phyloP scores from a whole-genome alignment of 129 eudicot species.

The Deinandra increscens region DNA sequence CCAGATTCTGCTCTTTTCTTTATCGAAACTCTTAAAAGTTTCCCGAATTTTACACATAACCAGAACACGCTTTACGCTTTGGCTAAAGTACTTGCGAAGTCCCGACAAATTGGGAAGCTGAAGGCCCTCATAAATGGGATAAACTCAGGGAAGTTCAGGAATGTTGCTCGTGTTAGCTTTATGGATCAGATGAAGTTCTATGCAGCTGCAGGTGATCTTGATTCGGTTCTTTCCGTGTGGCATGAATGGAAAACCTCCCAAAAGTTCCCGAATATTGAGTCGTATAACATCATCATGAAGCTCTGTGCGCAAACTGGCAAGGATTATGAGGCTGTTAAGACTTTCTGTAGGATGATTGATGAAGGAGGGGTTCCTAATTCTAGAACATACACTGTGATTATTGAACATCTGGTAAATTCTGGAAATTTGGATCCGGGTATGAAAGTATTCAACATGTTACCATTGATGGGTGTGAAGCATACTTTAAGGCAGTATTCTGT shows the following conservation, averaged over 20 bases:
- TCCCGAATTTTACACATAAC: slow-evolving; percentile 62
- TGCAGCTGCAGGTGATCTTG: slow-evolving; percentile 65
- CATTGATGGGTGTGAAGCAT: slow-evolving; percentile 57
- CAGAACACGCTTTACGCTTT: slow-evolving; percentile 66
- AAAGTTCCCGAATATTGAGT: slow-evolving; percentile 57
- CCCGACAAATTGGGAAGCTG: slow-evolving; percentile 45
- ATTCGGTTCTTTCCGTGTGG: slow-evolving; percentile 63
- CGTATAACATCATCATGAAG: slow-evolving; percentile 68
- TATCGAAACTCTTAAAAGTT: slow-evolving; percentile 53
- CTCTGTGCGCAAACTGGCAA: slow-evolving; percentile 56
- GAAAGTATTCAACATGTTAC: slow-evolving; percentile 52
- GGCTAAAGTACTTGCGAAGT: slow-evolving; percentile 71
- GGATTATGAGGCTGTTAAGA: slow-evolving; percentile 62
- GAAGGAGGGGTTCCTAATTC: slow-evolving; percentile 79
- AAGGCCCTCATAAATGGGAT: slow-evolving; percentile 61
- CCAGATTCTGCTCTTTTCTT: slow-evolving; percentile 65
- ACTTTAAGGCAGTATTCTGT: slow-evolving; percentile 62
- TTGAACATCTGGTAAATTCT: slow-evolving; percentile 65
- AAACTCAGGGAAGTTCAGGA: slow-evolving; percentile 58
- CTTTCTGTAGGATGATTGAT: slow-evolving; percentile 60
- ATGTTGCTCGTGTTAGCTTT: slow-evolving; percentile 53
- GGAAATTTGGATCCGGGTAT: slow-evolving; percentile 55
- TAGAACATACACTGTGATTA: slow-evolving; percentile 68
- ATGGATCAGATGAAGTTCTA: slow-evolving; percentile 80
- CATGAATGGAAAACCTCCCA: slow-evolving; percentile 52